Evolutionary conservation across 306 rosid genomes (phyloP), one percentile per base, ranked within the genome.

Genomic region (Lathyrus aphaca): DNA sequence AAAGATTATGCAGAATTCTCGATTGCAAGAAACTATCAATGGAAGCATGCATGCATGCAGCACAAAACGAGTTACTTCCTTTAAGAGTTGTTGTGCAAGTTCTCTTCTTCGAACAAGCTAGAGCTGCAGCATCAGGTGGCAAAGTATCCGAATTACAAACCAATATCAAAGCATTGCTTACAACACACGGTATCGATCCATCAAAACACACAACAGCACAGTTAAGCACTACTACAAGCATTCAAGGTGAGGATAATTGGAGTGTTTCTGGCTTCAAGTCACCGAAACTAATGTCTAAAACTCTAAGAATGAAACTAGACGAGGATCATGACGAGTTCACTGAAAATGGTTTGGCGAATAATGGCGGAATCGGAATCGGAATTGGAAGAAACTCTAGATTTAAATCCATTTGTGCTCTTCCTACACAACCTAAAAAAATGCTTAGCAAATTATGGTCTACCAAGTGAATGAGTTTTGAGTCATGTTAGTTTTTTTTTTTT

Each of bases 21-120:
- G 87, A 95, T 86, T 95, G 99, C 90, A 95, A 91, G 71, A 95
- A 91, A 74, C 89, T 95, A 8, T 87, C 99, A 0, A 85, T 95
- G 92, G 97, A 95, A 82, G 96, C 86, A 6, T 95, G 99, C 84
- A 91, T 95, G 92, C 97, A 95, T 81, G 99, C 99, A 25, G 97
- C 99, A 25, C 99, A 95, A 81, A 95, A 95, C 74, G 99, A 95
- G 76, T 82, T 89, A 7, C 95, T 95, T 4, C 99, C 99, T n/a
- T 70, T 95, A 30, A 79, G 99, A 49, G 96, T 95, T 17, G 96
- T 95, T 63, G 97, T 95, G 58, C 99, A 95, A 89, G 99, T 95
- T 72, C 95, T 95, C 48, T 95, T 95, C 88, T 95, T 91, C 38
- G 99, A 95, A 84, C 99, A 95, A 83, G 92, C 97, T 29, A 61